Evolutionary conservation across 345 rosid species (phyloP), one percentile per base, ranked within the genome.

Genomic region (Physaria fendleri): DNA sequence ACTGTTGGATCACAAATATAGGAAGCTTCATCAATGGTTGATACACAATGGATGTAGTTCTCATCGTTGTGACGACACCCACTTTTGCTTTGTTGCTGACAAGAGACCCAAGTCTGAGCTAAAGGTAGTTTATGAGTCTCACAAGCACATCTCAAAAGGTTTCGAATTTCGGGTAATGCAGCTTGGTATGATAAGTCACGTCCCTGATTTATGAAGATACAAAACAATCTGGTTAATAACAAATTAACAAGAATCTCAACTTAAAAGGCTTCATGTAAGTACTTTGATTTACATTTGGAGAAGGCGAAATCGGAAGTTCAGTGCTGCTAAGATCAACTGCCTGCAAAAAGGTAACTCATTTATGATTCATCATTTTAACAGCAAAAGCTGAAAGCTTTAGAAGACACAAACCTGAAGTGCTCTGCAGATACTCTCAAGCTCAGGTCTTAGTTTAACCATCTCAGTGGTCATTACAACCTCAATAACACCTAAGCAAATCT

Each of bases 91-190:
- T 86, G 99, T 65, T 74, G 91, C 42, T 41, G 51, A 57, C 99
- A 93, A 0, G 87, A 62, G 56, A 83, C 81, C 99, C 99, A 93
- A 25, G 89, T 79, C 62, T 83, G 97, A 59, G 89, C 95, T 62
- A 93, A 67, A 8, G 99, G 99, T 30, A 93, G 71, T 61, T 75
- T 62, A 37, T 93, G 91, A 0, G 91, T 79, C 79, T 82, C 79
- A 49, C 94, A 86, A 21, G 91, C 85, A 44, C 82, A 68, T 76
- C 75, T 83, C 68, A 92, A 75, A 55, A 92, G 80, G 51, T 83
- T 84, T 53, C 48, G 64, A 55, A 92, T 88, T 77, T 88, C 99
- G 0, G 89, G 89, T 56, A 92, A 61, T 35, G 83, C 91, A 42
- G 84, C 80, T 77, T 86, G 73, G 73, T 83, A 86, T 14, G 81